Percentiles rank a stretch among this genome's conserved stretches.
These are phyloP conservation scores for Neofusicoccum laricinum DNA, from an alignment of 2,329 filamentous ascomycete genomes.

Conservation along the genomic window DNA sequence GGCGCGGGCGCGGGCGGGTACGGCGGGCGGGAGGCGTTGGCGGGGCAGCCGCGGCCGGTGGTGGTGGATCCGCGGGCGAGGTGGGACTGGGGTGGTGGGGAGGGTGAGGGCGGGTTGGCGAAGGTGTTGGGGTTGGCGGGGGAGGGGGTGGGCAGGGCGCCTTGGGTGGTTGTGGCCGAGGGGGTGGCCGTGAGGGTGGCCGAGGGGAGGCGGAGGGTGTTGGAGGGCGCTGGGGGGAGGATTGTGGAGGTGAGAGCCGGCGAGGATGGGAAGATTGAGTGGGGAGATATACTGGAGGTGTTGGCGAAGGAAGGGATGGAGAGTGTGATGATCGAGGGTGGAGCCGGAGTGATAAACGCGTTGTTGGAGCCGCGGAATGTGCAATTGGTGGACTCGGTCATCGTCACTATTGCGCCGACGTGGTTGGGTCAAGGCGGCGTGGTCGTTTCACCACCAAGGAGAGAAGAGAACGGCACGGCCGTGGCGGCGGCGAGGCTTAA, in stretches of 20 bases:
- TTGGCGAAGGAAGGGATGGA: conserved; percentile 60
- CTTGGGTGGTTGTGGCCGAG: conserved; percentile 60
- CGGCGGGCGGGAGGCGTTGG: conserved; percentile 48
- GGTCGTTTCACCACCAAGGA: conserved; percentile 67
- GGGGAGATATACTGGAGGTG: conserved; percentile 61
- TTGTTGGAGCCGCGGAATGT: conserved; percentile 64
- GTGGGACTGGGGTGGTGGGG: conserved; percentile 61
- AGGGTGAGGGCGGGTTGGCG: conserved; percentile 42
- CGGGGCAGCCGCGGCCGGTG: conserved; percentile 73
- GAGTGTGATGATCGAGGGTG: conserved; percentile 92
- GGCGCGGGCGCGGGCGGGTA: conserved; percentile 58
- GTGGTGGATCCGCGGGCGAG: conserved; percentile 76
- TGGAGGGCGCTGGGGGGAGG: conserved; percentile 29
- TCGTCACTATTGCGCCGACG: conserved; percentile 84
- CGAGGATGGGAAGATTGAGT: conserved; percentile 46
- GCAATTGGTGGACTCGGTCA: conserved; percentile 69
- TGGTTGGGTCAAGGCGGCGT: conserved; percentile 87
- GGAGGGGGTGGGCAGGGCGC: conserved; percentile 66
- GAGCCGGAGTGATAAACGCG: conserved; percentile 76
- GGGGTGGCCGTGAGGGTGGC: conserved; percentile 24
- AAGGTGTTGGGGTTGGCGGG: conserved; percentile 66
- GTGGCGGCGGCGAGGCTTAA: conserved; percentile 63
- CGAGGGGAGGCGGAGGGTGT: conserved; percentile 21
- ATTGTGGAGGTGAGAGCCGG: conserved; percentile 29
- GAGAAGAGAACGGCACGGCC: conserved; percentile 47